A percentile compares a stretch with the other conserved stretches of the same genome.
These are phyloP conservation scores for Hyaloscypha finlandica DNA, from an alignment of 495 filamentous ascomycete genomes.

Conservation along the genomic window DNA sequence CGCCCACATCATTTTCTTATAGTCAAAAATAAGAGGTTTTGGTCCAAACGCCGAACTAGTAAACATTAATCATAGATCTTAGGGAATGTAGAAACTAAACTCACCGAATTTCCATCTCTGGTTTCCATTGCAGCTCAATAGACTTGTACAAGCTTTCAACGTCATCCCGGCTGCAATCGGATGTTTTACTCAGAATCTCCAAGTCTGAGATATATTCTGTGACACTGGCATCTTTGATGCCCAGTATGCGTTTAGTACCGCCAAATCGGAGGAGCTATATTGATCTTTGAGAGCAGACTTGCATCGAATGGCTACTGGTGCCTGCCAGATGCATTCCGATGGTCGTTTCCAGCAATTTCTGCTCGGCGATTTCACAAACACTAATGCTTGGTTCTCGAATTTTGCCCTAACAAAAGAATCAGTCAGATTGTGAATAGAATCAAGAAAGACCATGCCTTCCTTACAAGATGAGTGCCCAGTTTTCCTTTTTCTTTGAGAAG, in stretches of 20 bases:
- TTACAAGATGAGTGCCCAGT: background rate
- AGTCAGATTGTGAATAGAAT: background rate
- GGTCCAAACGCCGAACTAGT: background rate
- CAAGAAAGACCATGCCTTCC: background rate
- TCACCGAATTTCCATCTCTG: background rate
- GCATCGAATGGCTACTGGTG: background rate
- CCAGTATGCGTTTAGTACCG: background rate
- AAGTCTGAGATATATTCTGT: background rate
- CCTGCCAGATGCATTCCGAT: background rate
- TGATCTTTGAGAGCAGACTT: background rate
- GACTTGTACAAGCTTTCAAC: background rate
- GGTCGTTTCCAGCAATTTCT: background rate
- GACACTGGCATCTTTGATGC: constrained; percentile 1
- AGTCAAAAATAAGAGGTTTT: background rate
- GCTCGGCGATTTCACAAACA: background rate
- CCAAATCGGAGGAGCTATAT: background rate
- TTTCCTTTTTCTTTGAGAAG: background rate
- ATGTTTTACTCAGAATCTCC: background rate
- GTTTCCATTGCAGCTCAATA: constrained; percentile 1
- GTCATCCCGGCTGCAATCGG: background rate
- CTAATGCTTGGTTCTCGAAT: background rate
- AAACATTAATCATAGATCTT: background rate
- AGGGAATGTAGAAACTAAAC: background rate
- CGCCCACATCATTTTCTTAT: background rate
- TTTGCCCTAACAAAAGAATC: background rate